phyloP scores from a whole-genome alignment of 164 flowering plant species.

The Cinnamomum micranthum region DNA sequence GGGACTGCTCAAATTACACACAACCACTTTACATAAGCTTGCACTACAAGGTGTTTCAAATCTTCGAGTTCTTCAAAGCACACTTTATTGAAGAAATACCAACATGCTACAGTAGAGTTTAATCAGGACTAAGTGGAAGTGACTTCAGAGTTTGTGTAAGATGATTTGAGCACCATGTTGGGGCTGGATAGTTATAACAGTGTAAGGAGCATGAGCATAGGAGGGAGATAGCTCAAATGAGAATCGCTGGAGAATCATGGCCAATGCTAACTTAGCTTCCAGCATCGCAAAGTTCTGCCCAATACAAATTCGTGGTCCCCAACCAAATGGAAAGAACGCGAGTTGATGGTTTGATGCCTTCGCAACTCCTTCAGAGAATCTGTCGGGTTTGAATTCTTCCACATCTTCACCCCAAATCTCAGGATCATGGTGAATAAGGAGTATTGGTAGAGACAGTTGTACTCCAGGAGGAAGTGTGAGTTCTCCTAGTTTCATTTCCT shows the following conservation, averaged over 20 bases:
- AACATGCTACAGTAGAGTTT: too few species aligned
- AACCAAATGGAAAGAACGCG: constrained; percentile 24
- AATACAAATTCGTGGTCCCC: constrained; percentile 32
- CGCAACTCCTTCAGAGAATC: constrained; percentile 10
- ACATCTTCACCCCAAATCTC: constrained; percentile 15
- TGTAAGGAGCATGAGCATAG: constrained; percentile 11
- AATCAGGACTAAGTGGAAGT: too few species aligned
- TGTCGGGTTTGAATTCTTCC: constrained; percentile 16
- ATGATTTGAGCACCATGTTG: constrained; percentile 10
- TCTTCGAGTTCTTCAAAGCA: too few species aligned
- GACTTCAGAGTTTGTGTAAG: too few species aligned
- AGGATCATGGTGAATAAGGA: constrained; percentile 11
- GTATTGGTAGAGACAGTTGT: constrained; percentile 7
- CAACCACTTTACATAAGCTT: too few species aligned
- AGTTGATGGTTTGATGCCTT: constrained; percentile 22
- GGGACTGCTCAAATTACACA: too few species aligned
- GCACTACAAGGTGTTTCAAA: too few species aligned
- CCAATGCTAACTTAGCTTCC: constrained; percentile 27
- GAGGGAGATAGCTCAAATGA: constrained; percentile 9
- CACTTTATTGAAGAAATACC: too few species aligned
- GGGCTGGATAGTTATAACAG: constrained; percentile 8
- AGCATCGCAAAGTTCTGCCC: constrained; percentile 18
- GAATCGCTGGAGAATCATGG: constrained; percentile 20
- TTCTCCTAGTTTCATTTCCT: constrained; percentile 11
- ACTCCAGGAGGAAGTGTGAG: constrained; percentile 9